Percentiles rank a stretch among this genome's conserved stretches.
phyloP scores from a whole-genome alignment of 1,284 basidiomycete genomes.

The Trichosporon coremiiforme region DNA sequence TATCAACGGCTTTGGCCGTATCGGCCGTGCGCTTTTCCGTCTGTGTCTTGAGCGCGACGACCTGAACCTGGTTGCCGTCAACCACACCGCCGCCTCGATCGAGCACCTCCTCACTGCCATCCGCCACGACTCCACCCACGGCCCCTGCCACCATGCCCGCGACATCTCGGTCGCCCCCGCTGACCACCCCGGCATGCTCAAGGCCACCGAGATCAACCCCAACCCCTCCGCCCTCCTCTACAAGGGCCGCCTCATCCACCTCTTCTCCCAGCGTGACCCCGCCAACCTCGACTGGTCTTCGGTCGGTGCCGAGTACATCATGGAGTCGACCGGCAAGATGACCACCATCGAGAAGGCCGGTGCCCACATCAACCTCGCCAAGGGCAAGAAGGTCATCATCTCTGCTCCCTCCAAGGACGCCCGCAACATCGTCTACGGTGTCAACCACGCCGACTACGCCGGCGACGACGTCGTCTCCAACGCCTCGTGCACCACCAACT shows the following conservation, averaged over 20 bases:
- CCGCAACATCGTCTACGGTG: conserved; percentile 54
- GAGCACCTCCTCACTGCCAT: conserved; percentile 54
- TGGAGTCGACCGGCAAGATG: conserved; percentile 56
- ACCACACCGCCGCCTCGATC: conserved; percentile 55
- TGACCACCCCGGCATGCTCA: conserved; percentile 45
- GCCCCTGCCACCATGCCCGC: conserved; percentile 36
- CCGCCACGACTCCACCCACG: conserved; percentile 57
- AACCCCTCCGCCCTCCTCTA: conserved; percentile 46
- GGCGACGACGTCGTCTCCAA: conserved; percentile 54
- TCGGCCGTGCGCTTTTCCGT: conserved; percentile 49
- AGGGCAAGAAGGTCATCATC: conserved; percentile 57
- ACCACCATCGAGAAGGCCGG: conserved; percentile 50
- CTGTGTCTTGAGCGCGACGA: conserved; percentile 42
- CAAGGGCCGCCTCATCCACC: conserved; percentile 51
- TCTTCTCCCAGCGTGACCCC: conserved; percentile 54
- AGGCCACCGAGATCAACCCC: conserved; percentile 42
- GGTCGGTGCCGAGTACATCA: conserved; percentile 54
- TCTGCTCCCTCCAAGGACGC: conserved; percentile 55
- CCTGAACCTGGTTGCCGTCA: conserved; percentile 53
- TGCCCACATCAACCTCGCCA: conserved; percentile 50
- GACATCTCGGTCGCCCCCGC: conserved; percentile 46
- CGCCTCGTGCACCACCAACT: conserved; percentile 44
- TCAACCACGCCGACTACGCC: conserved; percentile 53
- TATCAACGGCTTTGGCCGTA: conserved; percentile 58
- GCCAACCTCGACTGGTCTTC: conserved; percentile 50